These are phyloP conservation scores for Kalmusia sp. DNA, from an alignment of 2,329 filamentous ascomycete genomes.

Conservation along the genomic window DNA sequence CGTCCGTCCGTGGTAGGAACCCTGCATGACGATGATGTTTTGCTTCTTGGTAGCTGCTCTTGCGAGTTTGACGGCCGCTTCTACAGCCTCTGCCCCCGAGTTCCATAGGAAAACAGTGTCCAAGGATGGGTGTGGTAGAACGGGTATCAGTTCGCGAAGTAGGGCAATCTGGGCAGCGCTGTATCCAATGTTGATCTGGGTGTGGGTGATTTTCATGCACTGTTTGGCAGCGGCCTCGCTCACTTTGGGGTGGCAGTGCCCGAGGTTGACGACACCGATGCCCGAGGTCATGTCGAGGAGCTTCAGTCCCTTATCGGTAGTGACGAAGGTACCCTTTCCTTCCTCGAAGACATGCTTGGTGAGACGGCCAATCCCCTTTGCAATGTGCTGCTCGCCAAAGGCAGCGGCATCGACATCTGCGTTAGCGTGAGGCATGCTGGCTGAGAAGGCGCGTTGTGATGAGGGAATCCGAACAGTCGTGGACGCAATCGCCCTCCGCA, in stretches of 20 bases:
- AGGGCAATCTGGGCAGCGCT: constrained; percentile 36
- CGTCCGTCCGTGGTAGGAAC: constrained; percentile 39
- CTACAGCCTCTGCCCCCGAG: constrained; percentile 38
- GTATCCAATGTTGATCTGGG: constrained; percentile 41
- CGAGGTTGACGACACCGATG: constrained; percentile 38
- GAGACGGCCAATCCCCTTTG: constrained; percentile 38
- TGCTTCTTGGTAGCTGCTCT: constrained; percentile 39
- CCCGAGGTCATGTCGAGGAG: constrained; percentile 38
- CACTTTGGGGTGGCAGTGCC: constrained; percentile 40
- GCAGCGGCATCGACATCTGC: constrained; percentile 28
- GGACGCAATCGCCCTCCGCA: constrained; percentile 1
- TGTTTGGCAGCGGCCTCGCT: constrained; percentile 37
- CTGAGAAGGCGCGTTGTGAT: constrained; percentile 5
- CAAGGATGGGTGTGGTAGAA: constrained; percentile 34
- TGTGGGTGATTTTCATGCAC: constrained; percentile 38
- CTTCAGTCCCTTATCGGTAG: constrained; percentile 39
- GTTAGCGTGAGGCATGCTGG: constrained; percentile 9
- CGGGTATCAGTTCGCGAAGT: constrained; percentile 35
- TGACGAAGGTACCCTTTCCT: constrained; percentile 37
- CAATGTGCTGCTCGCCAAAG: constrained; percentile 38
- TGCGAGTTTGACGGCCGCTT: constrained; percentile 36
- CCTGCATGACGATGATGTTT: constrained; percentile 42
- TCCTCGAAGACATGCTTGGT: constrained; percentile 41
- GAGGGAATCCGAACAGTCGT: background rate
- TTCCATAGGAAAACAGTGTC: constrained; percentile 41